Conservation (phyloP, 2,329 filamentous ascomycete genomes). For the Colletotrichum salicis region DNA sequence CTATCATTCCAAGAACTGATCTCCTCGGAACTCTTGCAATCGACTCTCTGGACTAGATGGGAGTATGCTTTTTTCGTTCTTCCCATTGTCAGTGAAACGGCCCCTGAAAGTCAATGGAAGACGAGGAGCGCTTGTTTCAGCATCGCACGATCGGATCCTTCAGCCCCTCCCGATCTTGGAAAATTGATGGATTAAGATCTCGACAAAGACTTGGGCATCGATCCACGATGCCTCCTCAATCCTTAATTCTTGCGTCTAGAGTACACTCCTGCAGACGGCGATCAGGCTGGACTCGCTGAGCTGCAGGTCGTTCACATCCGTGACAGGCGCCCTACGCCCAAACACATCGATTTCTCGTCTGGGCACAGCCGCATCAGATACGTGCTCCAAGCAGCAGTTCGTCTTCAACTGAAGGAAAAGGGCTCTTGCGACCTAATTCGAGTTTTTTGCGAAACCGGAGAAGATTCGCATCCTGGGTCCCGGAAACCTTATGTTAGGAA, state of each 20-base stretch:
- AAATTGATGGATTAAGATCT: not conserved
- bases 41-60: not conserved
- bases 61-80: not conserved
- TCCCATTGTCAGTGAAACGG: not conserved
- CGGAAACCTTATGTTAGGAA: too few relatives aligned
- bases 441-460: not conserved
- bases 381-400: not conserved
- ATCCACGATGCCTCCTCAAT: not conserved
- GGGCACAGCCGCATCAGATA: not conserved
- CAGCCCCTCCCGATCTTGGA: not conserved
- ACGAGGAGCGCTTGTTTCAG: too few relatives aligned
- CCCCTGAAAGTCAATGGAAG: too few relatives aligned
- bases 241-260: not conserved
- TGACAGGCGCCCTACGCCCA: not conserved
- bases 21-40: not conserved
- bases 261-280: not conserved
- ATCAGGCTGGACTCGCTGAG: not conserved
- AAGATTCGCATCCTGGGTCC: too few relatives aligned
- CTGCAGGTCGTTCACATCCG: not conserved
- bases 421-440: not conserved
- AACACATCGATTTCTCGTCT: not conserved
- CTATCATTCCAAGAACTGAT: not conserved
- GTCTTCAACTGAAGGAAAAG: fast-evolving
- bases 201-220: not conserved
- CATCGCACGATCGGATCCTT: too few relatives aligned